Conservation (phyloP, 805 yeast species). For the Saccharomyces paradoxus region DNA sequence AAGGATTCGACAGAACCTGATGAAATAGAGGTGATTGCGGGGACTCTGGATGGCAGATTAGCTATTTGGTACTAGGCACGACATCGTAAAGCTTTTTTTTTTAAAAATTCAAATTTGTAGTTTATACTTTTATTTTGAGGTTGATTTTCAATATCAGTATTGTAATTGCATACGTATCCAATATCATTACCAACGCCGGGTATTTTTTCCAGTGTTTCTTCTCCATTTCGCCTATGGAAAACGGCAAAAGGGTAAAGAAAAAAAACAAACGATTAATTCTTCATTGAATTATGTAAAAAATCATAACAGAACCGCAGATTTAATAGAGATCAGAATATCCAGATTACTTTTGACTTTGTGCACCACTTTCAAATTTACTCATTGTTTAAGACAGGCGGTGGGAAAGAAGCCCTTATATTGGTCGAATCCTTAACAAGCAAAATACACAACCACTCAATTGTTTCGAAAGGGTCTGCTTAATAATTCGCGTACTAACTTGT, state of each 20-base stretch:
- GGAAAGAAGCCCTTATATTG: background rate
- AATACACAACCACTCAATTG: background rate
- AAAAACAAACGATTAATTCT: background rate
- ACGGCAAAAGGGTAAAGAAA: background rate
- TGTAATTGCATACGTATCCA: background rate
- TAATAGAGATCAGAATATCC: background rate
- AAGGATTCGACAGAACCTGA: slow-evolving; percentile 21
- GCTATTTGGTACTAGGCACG: slow-evolving; percentile 33
- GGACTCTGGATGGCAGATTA: slow-evolving; percentile 47
- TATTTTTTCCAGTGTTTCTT: background rate
- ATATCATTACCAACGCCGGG: background rate
- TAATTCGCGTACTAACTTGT: background rate
- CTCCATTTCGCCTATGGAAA: background rate
- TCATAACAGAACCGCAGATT: background rate
- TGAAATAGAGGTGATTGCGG: slow-evolving; percentile 40
- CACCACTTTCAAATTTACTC: background rate
- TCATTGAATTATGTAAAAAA: background rate
- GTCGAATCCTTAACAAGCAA: background rate
- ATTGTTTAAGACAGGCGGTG: background rate
- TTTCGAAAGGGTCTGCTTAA: background rate
- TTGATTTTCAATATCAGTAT: background rate
- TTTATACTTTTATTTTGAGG: background rate
- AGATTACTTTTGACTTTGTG: background rate
- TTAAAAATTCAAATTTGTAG: background rate
- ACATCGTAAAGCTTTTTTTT: background rate